Base-by-base conservation (phyloP, 805 yeast species). In the Myxozyma geophila region DNA sequence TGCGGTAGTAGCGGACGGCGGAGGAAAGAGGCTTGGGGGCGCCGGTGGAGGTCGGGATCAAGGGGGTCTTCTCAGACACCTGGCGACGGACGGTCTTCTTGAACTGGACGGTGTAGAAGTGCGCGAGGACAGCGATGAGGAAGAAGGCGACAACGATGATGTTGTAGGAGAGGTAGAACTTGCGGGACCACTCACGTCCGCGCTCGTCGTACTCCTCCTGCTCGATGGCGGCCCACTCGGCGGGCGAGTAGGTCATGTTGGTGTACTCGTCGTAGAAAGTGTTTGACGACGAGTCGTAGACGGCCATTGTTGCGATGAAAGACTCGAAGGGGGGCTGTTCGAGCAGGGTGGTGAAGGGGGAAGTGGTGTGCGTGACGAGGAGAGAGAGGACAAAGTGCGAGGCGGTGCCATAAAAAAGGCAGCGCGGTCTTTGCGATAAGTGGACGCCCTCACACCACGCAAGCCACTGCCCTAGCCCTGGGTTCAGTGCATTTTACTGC, bases 131-230 rank as follows among this genome's bases (percentile, higher is more conserved):
- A 23, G 68, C 68, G 43, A 36, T 40, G 48, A 63, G 50, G 59
- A 65, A 65, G 62, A 63, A 65, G 46, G 63, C 66, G 46, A 65
- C 68, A 54, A 65, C 68, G 54, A 65, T 59, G 62, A 65, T 59
- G 67, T 65, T 65, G 67, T 65, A 65, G 35, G 62, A 46, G 41
- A 65, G 63, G 56, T 65, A 65, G 60, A 65, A 65, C 64, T 61
- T 49, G 59, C 68, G 68, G 39, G 68, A 65, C 68, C 68, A 65
- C 51, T 65, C 67, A 17, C 68, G 68, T 41, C 68, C 68, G 13
- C 64, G 66, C 58, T 65, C 68, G 62, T 65, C 68, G 58, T 63
- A 65, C 56, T 57, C 68, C 61, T 54, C 64, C 67, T 65, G 68
- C 62, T 58, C 50, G 56, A 60, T 58, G 53, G 59, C 64, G 13